Evolutionary conservation across 345 rosid species (phyloP), one percentile per base, ranked within the genome.

Genomic region (Hirschfeldia incana): DNA sequence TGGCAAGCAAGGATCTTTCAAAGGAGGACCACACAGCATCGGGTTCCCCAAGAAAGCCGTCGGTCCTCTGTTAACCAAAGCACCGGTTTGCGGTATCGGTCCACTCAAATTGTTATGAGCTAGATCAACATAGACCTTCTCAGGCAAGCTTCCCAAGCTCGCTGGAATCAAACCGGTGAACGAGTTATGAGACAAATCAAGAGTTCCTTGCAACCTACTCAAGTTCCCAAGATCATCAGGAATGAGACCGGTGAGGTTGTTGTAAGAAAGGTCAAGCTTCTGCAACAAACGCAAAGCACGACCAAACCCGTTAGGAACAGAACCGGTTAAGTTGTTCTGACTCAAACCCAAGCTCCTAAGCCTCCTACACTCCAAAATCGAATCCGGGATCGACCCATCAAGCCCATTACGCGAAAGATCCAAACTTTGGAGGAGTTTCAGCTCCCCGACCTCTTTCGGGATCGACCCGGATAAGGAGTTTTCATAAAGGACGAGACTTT

Each of bases 81-180:
- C 94, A 69, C 97, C 98, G 37, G 85, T 93, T 82, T 90, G 98
- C 65, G 99, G 98, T 76, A 93, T 92, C 8, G 97, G 89, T 69
- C 98, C 98, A 58, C 90, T 92, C 84, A 94, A 78, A 70, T 88
- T 89, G 83, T 94, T 94, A 65, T 84, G 86, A 74, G 96, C 89
- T 37, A 94, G 78, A 85, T 93, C 95, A 71, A 93, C 90, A 74
- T 94, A 94, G 2, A 94, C 98, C 86, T 94, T 94, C 93, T 93
- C 94, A 7, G 96, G 97, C 72, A 94, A 85, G 80, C 78, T 88
- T 60, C 98, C 97, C 37, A 94, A 87, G 81, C 92, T 89, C 83
- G 96, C 84, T 0, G 97, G 98, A 80, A 94, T 90, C 2, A 87
- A 82, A 77, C 97, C 97, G 32, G 82, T 76, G 53, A 94, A 89